Conservation (phyloP, 139 green algal species). For the Chlorella sp. region DNA sequence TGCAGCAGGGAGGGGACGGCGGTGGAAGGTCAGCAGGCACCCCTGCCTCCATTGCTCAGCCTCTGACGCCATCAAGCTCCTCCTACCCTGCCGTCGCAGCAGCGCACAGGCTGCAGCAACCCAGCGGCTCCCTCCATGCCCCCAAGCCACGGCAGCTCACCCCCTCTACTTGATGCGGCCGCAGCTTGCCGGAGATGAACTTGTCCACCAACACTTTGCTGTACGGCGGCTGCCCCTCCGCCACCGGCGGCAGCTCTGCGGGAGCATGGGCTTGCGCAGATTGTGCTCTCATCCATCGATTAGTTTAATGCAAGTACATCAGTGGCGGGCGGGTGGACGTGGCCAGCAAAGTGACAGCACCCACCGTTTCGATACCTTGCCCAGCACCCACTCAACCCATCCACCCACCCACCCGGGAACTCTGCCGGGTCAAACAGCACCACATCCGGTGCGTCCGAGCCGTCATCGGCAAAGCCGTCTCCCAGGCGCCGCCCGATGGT, state of each 20-base stretch:
- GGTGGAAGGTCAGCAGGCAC: neutral
- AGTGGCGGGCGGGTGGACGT: neutral
- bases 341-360: neutral
- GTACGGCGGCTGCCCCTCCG: conserved; percentile 1
- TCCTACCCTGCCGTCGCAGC: too few species aligned
- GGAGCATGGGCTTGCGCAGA: too few species aligned
- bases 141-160: conserved; percentile 39
- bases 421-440: conserved; percentile 33
- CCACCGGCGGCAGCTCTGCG: conserved; percentile 12
- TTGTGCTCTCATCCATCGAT: too few species aligned
- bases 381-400: too few species aligned
- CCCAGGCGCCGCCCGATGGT: conserved; percentile 14
- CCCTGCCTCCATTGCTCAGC: too few species aligned
- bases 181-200: conserved; percentile 68
- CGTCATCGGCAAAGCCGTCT: neutral
- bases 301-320: too few species aligned
- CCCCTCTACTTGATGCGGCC: conserved; percentile 79
- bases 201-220: conserved; percentile 55
- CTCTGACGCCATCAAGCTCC: too few species aligned
- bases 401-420: conserved; percentile 9
- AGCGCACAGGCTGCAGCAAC: neutral
- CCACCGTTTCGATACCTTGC: neutral
- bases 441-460: conserved; percentile 5
- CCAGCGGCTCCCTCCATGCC: neutral
- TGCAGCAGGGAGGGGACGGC: neutral